phyloP scores from a whole-genome alignment of 169 alveolate species.

The Toxoplasma gondii region DNA sequence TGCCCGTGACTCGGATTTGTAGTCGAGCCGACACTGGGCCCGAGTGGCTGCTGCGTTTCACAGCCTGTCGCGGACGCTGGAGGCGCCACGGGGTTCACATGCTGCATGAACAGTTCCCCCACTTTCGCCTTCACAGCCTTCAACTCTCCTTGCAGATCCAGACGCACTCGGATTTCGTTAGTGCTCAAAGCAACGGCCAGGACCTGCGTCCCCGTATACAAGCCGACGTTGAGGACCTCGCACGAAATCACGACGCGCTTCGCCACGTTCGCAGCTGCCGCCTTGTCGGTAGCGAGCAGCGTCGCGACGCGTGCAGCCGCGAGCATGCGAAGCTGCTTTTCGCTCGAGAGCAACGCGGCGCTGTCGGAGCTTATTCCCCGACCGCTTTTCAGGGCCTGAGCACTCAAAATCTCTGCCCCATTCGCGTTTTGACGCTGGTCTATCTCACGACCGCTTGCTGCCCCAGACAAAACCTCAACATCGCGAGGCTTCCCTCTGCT shows the following conservation, averaged over 20 bases:
- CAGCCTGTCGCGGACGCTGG: background rate
- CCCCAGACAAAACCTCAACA: background rate
- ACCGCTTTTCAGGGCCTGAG: background rate
- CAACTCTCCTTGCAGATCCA: slow-evolving; percentile 21
- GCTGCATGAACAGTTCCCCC: slow-evolving; percentile 63
- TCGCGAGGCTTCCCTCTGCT: background rate
- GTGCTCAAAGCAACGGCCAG: slow-evolving; percentile 56
- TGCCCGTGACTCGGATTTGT: too few relatives aligned
- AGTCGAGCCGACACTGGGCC: background rate
- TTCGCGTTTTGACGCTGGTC: background rate
- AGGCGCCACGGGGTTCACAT: slow-evolving; percentile 11
- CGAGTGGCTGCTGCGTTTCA: background rate
- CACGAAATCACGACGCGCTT: slow-evolving; percentile 23
- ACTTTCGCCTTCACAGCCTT: slow-evolving; percentile 45
- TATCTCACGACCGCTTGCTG: background rate
- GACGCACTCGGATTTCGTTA: slow-evolving; percentile 23
- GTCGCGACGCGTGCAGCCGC: slow-evolving; percentile 23
- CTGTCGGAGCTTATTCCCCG: background rate
- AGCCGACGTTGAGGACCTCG: slow-evolving; percentile 36
- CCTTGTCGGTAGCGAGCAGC: background rate
- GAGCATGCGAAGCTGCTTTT: background rate
- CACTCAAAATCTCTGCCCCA: background rate
- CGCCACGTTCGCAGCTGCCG: background rate
- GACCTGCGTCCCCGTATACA: slow-evolving; percentile 59
- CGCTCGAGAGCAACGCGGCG: background rate